Evolutionary conservation across 768 basidiomycete genomes (phyloP).

Genomic region (Rossbeevera mucosa): DNA sequence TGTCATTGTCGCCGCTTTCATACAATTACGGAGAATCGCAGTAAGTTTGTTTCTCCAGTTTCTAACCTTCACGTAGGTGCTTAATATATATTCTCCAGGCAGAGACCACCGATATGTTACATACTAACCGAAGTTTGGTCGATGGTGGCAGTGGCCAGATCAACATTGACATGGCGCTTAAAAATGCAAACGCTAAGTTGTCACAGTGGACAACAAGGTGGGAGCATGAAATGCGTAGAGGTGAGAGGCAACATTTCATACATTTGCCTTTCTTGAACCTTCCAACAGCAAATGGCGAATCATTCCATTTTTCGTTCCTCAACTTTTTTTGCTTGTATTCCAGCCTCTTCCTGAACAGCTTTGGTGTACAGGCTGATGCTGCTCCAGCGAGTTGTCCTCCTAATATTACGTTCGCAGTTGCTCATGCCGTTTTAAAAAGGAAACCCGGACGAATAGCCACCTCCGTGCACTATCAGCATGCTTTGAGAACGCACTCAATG

Average conservation of each 20-base stretch:
- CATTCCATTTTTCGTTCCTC: constrained; percentile 73
- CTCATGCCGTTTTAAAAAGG: constrained; percentile 31
- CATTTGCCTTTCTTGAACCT: constrained; percentile 2
- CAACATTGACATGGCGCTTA: constrained; percentile 68
- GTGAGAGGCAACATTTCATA: constrained; percentile 32
- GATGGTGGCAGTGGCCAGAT: constrained; percentile 53
- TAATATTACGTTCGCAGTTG: background rate
- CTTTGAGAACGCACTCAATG: constrained; percentile 68
- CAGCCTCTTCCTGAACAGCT: constrained; percentile 78
- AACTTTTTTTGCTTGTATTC: constrained; percentile 75
- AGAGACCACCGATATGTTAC: constrained; percentile 75
- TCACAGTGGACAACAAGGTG: constrained; percentile 70
- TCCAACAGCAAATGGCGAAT: constrained; percentile 58
- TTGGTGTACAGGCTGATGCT: constrained; percentile 67
- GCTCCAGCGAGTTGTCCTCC: constrained; percentile 42
- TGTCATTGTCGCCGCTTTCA: constrained; percentile 73
- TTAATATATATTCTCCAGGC: constrained; percentile 39
- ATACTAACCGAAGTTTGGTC: constrained; percentile 43
- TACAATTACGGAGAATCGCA: constrained; percentile 74
- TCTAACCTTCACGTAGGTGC: background rate
- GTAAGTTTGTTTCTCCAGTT: constrained; percentile 38
- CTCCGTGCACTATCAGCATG: constrained; percentile 66
- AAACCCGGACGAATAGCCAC: constrained; percentile 56
- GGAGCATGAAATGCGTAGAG: constrained; percentile 68
- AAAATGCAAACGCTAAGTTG: constrained; percentile 67